Percentiles rank a stretch among this genome's conserved stretches.
Evolutionary conservation across 106 monocot species (phyloP).

Genomic region (Hemerocallis citrina): DNA sequence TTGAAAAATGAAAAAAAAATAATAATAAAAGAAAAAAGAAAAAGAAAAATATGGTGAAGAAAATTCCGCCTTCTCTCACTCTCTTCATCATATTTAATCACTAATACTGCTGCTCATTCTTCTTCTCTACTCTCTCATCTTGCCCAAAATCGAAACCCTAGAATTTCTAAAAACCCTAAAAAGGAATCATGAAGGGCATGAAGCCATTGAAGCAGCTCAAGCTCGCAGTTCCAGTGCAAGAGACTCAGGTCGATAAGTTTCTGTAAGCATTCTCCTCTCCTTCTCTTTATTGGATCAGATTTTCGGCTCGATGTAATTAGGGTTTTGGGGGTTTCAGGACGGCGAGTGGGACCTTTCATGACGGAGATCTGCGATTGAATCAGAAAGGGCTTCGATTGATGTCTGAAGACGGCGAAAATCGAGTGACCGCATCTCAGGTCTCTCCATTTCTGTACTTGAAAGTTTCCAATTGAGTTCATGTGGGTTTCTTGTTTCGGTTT

Average conservation of each 20-base stretch:
- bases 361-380: conserved; percentile 80
- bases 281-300: background rate
- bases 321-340: conserved; percentile 43
- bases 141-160: background rate
- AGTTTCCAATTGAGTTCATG: too few species aligned
- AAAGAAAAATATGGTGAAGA: too few species aligned
- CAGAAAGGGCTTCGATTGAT: conserved; percentile 67
- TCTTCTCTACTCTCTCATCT: background rate
- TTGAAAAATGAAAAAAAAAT: too few species aligned
- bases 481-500: too few species aligned
- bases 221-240: conserved; percentile 65
- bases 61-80: background rate
- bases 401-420: conserved; percentile 30
- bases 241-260: conserved; percentile 74
- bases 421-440: conserved; percentile 8
- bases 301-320: background rate
- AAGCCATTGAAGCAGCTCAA: conserved; percentile 50
- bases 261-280: conserved; percentile 29
- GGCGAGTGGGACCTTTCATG: conserved; percentile 90
- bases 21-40: too few species aligned
- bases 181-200: conserved; percentile 59
- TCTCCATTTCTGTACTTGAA: background rate
- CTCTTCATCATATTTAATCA: background rate
- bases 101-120: background rate
- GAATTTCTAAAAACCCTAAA: background rate